phyloP scores from a whole-genome alignment of 345 rosid species.

The Draba incana region DNA sequence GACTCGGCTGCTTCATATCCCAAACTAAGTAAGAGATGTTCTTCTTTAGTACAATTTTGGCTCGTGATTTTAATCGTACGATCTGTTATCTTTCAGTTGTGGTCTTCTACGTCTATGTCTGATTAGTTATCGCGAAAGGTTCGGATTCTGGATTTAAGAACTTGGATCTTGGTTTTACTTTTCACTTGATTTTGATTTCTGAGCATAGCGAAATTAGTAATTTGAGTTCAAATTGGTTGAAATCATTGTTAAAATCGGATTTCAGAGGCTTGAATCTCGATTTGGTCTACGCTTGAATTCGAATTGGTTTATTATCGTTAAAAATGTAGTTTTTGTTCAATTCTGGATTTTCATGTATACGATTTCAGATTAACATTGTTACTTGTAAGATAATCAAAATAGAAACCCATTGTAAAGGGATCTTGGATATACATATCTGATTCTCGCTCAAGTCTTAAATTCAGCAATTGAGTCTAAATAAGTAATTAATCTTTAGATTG shows the following conservation, averaged over 20 bases:
- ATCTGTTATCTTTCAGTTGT: not conserved
- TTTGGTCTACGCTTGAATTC: not conserved
- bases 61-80: not conserved
- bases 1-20: conserved; percentile 26
- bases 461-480: not conserved
- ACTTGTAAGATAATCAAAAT: no score
- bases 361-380: no score
- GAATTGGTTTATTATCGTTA: no score
- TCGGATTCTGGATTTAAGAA: not conserved
- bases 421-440: no score
- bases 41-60: not conserved
- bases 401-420: no score
- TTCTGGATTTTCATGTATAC: no score
- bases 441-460: not conserved
- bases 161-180: not conserved
- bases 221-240: not conserved
- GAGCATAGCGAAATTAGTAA: not conserved
- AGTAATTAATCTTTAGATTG: no score
- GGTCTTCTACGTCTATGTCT: not conserved
- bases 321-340: no score
- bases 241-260: no score
- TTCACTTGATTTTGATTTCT: conserved; percentile 4
- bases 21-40: conserved; percentile 36
- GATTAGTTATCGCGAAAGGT: not conserved
- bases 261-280: no score